Evolutionary conservation across 1,139 yeast genomes (phyloP).

Genomic region (Magnusiomyces suaveolens): DNA sequence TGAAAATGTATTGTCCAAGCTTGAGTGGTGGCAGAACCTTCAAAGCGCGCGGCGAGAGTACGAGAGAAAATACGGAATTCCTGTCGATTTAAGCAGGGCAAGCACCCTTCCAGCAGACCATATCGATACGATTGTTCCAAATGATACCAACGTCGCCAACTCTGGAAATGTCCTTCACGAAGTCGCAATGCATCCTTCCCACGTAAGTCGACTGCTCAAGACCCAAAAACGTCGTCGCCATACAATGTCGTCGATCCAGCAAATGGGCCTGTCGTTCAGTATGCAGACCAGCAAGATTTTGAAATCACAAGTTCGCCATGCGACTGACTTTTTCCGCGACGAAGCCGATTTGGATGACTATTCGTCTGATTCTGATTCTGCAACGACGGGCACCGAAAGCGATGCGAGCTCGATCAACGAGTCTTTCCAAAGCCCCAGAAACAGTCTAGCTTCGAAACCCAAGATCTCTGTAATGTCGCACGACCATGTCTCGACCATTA

Average conservation of each 20-base stretch:
- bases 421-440: not conserved
- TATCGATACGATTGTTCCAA: slow-evolving; percentile 9
- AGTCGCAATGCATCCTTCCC: slow-evolving; percentile 7
- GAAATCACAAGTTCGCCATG: slow-evolving; percentile 30
- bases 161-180: not conserved
- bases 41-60: slow-evolving; percentile 43
- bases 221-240: slow-evolving; percentile 25
- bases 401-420: not conserved
- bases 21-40: slow-evolving; percentile 61
- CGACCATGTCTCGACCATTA: not conserved
- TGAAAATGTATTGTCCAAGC: slow-evolving; percentile 36
- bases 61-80: slow-evolving; percentile 8
- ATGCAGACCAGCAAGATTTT: slow-evolving; percentile 53
- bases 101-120: slow-evolving; percentile 12
- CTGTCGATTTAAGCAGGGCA: slow-evolving; percentile 1
- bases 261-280: slow-evolving; percentile 63
- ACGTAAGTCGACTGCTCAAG: slow-evolving; percentile 5
- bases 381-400: slow-evolving; percentile 3
- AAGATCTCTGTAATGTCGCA: not conserved
- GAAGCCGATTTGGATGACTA: slow-evolving; percentile 17
- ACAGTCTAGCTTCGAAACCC: not conserved
- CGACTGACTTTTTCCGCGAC: slow-evolving; percentile 25
- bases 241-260: slow-evolving; percentile 38
- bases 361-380: slow-evolving; percentile 17
- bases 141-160: not conserved